Evolutionary conservation across 1,139 yeast genomes (phyloP).

Genomic region (Protomyces inundatus): DNA sequence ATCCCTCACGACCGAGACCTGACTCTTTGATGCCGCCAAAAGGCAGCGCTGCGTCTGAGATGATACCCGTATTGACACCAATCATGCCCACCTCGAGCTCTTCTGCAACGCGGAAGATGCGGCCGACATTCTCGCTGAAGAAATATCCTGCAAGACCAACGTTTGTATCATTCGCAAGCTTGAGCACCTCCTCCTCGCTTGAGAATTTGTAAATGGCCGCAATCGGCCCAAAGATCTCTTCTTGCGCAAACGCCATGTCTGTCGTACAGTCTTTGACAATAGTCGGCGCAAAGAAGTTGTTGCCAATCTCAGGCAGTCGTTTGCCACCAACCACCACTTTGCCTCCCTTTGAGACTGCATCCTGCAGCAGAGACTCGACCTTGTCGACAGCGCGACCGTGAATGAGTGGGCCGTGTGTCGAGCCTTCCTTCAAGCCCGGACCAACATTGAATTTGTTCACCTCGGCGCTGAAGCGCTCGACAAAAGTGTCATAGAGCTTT

Average conservation of each 20-base stretch:
- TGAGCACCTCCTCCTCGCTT: constrained; percentile 65
- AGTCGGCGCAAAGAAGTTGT: constrained; percentile 59
- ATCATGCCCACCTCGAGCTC: constrained; percentile 74
- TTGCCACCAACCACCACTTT: constrained; percentile 57
- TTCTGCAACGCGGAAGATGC: constrained; percentile 58
- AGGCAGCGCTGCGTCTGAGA: constrained; percentile 65
- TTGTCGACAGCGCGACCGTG: constrained; percentile 64
- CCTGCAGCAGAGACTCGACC: constrained; percentile 63
- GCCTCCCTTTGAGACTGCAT: constrained; percentile 71
- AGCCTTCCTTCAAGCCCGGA: constrained; percentile 57
- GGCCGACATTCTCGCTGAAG: constrained; percentile 59
- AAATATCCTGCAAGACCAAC: constrained; percentile 86
- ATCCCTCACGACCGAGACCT: constrained; percentile 77
- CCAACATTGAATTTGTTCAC: constrained; percentile 56
- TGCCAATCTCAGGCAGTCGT: constrained; percentile 53
- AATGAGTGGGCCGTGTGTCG: constrained; percentile 58
- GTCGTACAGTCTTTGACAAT: constrained; percentile 55
- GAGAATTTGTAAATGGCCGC: constrained; percentile 67
- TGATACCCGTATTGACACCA: constrained; percentile 78
- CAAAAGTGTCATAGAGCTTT: constrained; percentile 56
- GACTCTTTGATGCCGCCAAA: constrained; percentile 77
- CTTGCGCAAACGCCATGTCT: constrained; percentile 53
- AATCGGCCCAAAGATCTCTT: constrained; percentile 91
- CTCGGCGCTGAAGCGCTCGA: constrained; percentile 48
- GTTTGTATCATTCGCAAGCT: constrained; percentile 62